Evolutionary conservation across 2,329 filamentous ascomycete species (phyloP), one percentile per base, ranked within the genome.

Genomic region (Paecilomyces sp.): DNA sequence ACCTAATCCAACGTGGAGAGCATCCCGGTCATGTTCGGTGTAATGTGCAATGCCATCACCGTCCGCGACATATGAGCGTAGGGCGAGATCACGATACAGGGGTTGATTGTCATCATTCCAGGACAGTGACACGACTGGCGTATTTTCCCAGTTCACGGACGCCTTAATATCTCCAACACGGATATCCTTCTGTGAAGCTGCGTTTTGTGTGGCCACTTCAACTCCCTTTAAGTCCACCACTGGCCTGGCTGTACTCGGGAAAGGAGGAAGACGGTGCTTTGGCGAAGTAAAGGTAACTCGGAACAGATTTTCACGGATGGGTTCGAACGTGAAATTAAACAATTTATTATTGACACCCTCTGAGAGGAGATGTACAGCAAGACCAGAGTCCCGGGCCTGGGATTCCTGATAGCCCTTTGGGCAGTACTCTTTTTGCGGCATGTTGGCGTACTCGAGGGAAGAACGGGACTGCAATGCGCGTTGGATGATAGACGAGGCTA

Each of bases 1-100:
- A 3, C 88, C 88, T 0, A 91, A 77, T 0, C 88, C 88, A 18
- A 89, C 83, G 65, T 91, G 86, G 0, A 91, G 79, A 0, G 84
- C 86, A 22, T 82, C 79, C 15, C 81, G 76, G 62, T 87, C 83
- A 69, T 88, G 88, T 13, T 78, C 74, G 0, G 84, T 85, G 67
- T 90, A 90, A 66, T 89, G 86, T 0, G 86, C 82, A 22, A 89
- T 74, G 1, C 88, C 88, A 0, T 75, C 70, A 0, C 82, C 82
- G 63, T 90, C 85, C 7, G 85, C 75, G 1, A 79, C 82, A 64
- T 90, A 91, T 0, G 87, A 89, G 9, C 88, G 84, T 65, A 84
- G 80, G 0, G 82, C 80, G 1, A 91, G 74, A 67, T 91, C 88
- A 1, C 76, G 71, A 66, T 89, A 83, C 3, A 91, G 74, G 0